phyloP scores from a whole-genome alignment of 305 asterid genomes.

The Solanum chacoense region DNA sequence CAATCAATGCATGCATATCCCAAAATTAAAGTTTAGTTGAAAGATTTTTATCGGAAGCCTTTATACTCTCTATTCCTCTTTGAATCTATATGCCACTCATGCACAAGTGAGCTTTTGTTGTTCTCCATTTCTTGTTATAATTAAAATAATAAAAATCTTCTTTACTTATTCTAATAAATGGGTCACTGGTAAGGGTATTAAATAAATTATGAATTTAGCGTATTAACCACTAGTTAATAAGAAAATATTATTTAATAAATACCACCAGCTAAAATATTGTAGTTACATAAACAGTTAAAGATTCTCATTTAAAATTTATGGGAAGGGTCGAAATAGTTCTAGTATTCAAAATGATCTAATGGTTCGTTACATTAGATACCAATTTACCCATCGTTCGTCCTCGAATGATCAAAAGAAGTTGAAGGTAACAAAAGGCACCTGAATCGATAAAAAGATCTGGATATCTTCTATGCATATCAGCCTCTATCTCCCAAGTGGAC shows the following conservation, averaged over 20 bases:
- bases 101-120: neutral
- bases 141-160: neutral
- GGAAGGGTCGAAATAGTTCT: neutral
- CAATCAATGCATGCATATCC: neutral
- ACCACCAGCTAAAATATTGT: neutral
- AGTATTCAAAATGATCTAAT: too few species aligned
- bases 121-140: neutral
- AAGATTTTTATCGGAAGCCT: neutral
- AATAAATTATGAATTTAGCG: neutral
- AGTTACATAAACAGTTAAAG: neutral
- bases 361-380: too few species aligned
- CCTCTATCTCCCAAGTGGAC: neutral
- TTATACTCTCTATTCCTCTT: neutral
- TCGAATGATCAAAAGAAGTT: neutral
- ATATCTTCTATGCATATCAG: neutral
- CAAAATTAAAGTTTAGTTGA: neutral
- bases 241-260: too few species aligned
- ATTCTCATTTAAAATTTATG: neutral
- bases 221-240: neutral
- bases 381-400: neutral
- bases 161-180: neutral
- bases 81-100: neutral
- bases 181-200: neutral
- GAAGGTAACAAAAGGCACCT: neutral
- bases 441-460: neutral